Evolutionary conservation across 139 green algal genomes (phyloP).

Genomic region (Chlorella ohadii): DNA sequence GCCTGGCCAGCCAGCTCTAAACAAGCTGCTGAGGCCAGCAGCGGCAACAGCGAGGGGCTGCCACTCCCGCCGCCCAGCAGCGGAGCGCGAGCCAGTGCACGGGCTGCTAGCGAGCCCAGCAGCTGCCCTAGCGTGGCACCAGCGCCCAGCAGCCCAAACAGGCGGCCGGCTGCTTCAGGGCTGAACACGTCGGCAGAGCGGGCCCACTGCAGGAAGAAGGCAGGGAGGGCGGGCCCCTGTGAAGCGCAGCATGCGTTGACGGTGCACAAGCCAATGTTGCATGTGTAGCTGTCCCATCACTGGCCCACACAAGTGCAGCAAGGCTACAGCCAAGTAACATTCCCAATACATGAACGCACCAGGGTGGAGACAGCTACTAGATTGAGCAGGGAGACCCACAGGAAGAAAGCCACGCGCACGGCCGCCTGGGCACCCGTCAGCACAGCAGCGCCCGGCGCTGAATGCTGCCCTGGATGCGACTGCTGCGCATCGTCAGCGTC

Average conservation of each 20-base stretch:
- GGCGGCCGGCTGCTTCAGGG: conserved; percentile 49
- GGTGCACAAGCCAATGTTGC: no score
- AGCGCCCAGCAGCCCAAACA: conserved; percentile 69
- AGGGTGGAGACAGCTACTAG: conserved; percentile 61
- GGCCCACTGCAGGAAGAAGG: conserved; percentile 60
- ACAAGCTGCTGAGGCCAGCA: conserved; percentile 47
- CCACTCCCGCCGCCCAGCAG: neutral
- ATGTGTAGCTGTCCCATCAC: no score
- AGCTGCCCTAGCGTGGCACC: conserved; percentile 75
- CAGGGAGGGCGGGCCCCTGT: neutral
- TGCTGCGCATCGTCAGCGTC: neutral
- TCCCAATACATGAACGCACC: no score
- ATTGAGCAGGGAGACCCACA: conserved; percentile 81
- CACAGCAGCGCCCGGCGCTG: neutral
- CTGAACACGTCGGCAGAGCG: conserved; percentile 76
- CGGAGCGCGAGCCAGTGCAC: conserved; percentile 12
- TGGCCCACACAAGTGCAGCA: no score
- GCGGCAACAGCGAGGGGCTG: conserved; percentile 33
- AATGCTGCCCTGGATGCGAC: neutral
- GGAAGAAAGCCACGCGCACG: conserved; percentile 68
- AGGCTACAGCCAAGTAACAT: no score
- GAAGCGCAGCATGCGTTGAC: no score
- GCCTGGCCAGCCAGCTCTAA: conserved; percentile 38
- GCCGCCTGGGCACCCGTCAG: conserved; percentile 37
- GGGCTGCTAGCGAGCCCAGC: conserved; percentile 61